Evolutionary conservation across 768 basidiomycete genomes (phyloP), one percentile per base, ranked within the genome.

Genomic region (Myochromella boudieri): DNA sequence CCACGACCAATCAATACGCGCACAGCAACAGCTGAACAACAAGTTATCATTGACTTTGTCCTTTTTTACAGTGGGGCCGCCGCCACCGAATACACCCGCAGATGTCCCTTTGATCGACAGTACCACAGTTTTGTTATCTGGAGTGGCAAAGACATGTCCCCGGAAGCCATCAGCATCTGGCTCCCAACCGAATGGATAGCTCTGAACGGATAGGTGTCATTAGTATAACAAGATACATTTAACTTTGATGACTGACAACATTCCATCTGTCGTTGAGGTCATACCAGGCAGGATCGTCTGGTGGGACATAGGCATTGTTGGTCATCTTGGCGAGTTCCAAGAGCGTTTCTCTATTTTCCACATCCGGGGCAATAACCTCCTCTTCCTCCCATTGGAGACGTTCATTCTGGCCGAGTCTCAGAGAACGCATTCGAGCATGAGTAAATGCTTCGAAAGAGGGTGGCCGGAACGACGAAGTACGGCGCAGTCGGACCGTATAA

Each of bases 41-140:
- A 97, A 64, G 55, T 95, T 97, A 63, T 97, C 94, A 69, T 97
- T 97, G 44, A 89, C 62, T 67, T 88, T 95, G 72, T 97, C 95
- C 60, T 93, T 95, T 70, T 82, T 84, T 2, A 75, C 75, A n/a
- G 95, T 97, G 11, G 85, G 84, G 0, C 92, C 91, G 1, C 83
- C 84, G 15, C 85, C 79, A 1, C 89, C 81, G 42, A 91, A 77
- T 8, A 82, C 40, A 2, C 79, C 80, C 0, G 89, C 81, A n/a
- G 90, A 90, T 0, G 95, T 97, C 26, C 95, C 95, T 65, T 98
- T 97, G 74, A 98, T 87, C 20, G 91, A 81, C 28, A 97, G 74
- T 22, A 95, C 78, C 31, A 97, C 76, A 0, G 91, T 95, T 29
- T 77, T 73, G 62, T 97, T 97, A 63, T 91, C 85, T 1, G 76